A percentile compares a stretch with the other conserved stretches of the same genome.
phyloP scores from a whole-genome alignment of 2,329 filamentous ascomycete species.

The Thelonectria olida region DNA sequence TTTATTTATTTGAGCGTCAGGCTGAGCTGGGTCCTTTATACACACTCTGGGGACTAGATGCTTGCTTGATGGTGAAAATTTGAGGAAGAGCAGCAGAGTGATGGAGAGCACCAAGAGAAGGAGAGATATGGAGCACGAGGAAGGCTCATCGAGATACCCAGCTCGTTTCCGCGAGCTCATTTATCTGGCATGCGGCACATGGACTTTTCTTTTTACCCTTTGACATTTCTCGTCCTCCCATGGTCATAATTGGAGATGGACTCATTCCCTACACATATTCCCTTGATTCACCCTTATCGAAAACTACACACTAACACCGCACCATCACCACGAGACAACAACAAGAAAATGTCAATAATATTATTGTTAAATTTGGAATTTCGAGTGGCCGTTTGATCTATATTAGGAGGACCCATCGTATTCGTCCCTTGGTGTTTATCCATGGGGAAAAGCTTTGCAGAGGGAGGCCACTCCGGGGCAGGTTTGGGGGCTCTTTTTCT shows the following conservation, averaged over 20 bases:
- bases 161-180: conserved; percentile 48
- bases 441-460: conserved; percentile 16
- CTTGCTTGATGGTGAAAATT: conserved; percentile 1
- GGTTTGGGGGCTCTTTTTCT: conserved; percentile 17
- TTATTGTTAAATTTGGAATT: conserved; percentile 17
- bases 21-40: conserved; percentile 24
- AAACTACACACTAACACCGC: conserved; percentile 1
- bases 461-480: conserved; percentile 15
- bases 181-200: conserved; percentile 45
- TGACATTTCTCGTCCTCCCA: conserved; percentile 29
- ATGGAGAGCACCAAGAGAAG: conserved; percentile 23
- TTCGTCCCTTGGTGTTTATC: conserved; percentile 20
- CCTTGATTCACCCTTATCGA: neutral
- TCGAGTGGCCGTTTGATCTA: conserved; percentile 9
- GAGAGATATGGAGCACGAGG: conserved; percentile 36
- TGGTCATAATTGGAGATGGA: neutral
- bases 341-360: conserved; percentile 8
- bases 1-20: conserved; percentile 23
- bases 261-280: conserved; percentile 4
- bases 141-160: conserved; percentile 52
- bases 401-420: neutral
- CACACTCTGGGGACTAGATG: conserved; percentile 22
- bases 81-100: neutral
- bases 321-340: conserved; percentile 3
- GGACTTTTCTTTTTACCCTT: conserved; percentile 36